Evolutionary conservation across 371 early-diverging fungal genomes (phyloP).

Genomic region (Zancudomyces culisetae): DNA sequence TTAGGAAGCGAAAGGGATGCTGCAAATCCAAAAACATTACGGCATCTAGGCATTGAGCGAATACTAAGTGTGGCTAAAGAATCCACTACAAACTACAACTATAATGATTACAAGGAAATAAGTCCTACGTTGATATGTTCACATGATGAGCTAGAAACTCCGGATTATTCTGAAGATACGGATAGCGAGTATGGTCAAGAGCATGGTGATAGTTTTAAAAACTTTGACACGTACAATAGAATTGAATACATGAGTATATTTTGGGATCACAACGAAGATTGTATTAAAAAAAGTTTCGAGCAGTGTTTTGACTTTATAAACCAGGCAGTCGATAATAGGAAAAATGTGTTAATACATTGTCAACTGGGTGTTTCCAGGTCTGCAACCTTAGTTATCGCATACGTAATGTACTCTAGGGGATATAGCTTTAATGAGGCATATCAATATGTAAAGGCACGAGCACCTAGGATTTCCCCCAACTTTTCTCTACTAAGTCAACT

Average conservation of each 20-base stretch:
- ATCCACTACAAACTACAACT: too few species aligned
- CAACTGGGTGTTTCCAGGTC: constrained; percentile 78
- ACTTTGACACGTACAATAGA: constrained; percentile 1
- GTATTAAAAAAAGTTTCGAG: constrained; percentile 39
- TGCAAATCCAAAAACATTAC: not conserved
- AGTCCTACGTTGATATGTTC: not conserved
- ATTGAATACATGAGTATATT: constrained; percentile 39
- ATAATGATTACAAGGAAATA: too few species aligned
- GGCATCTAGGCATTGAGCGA: not conserved
- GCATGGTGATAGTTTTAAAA: not conserved
- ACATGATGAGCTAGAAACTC: not conserved
- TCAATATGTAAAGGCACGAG: constrained; percentile 44
- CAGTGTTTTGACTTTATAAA: constrained; percentile 52
- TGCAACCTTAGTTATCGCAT: constrained; percentile 70
- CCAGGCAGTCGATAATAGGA: constrained; percentile 29
- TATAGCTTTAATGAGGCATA: constrained; percentile 51
- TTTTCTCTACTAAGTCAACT: constrained; percentile 57
- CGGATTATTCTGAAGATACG: not conserved
- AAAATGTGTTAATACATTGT: constrained; percentile 65
- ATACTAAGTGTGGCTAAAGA: not conserved
- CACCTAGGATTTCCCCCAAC: constrained; percentile 61
- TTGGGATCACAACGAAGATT: constrained; percentile 63
- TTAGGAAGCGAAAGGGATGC: not conserved
- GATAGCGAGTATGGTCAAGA: too few species aligned
- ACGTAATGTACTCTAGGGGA: constrained; percentile 49